Evolutionary conservation across 2,329 filamentous ascomycete species (phyloP), one percentile per base, ranked within the genome.

Genomic region (Aspergillus fijiensis): DNA sequence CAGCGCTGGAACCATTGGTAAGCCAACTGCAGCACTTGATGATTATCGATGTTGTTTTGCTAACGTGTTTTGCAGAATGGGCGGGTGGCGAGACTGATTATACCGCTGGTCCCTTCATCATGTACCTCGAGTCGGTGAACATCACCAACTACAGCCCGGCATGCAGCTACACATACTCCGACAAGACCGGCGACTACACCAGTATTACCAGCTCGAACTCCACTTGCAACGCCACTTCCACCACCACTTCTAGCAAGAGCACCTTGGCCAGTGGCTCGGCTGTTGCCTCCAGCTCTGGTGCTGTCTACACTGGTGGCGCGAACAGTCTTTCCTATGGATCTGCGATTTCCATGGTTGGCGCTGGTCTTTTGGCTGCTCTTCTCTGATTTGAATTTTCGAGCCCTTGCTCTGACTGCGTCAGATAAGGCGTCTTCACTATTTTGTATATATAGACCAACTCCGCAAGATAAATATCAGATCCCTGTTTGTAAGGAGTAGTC

Each of bases 41-140:
- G n/a, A 9, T 19, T 7, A 19, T 7, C 14, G 19, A 16, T 16
- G 16, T 45, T 9, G 16, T 3, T 19, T 45, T 45, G 33, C 39
- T 45, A 45, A 45, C 6, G 16, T 7, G 1, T 3, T 3, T n/a
- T 9, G 4, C 16, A 45, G 77, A 86, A 58, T 91, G 89, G 89
- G 89, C 89, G 55, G 88, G 88, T 52, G 89, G 89, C 55, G 70
- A 79, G 56, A 91, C 89, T 31, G 82, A 92, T 71, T 93, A 88
- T 73, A 71, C 72, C 49, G 70, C 84, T 23, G 87, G 80, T 0
- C 90, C 90, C 0, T 94, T 85, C 78, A 87, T 82, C 66, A 93
- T 93, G 89, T 86, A 85, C 60, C 83, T 94, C 63, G 85, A 90
- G 80, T 85, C 81, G 33, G 77, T 86, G 27, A 80, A 80, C 19